Percentiles rank a stretch among this genome's conserved stretches.
Conservation (phyloP, 1,284 basidiomycete species). For the Irpex sp. region DNA sequence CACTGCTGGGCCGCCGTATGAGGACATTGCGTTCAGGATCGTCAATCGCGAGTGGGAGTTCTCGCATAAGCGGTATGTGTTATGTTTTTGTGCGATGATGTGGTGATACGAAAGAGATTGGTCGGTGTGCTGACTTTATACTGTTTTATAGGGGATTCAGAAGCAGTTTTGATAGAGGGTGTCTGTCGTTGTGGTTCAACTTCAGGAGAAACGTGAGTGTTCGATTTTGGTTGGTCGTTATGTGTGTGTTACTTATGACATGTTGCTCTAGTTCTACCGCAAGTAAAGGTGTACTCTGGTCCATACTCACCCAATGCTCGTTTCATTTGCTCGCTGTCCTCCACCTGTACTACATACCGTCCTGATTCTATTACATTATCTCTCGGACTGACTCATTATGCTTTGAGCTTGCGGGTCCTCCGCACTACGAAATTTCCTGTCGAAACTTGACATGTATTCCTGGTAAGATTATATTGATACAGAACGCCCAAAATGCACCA, state of each 20-base stretch:
- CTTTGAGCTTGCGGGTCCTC: too few relatives aligned
- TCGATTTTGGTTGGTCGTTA: too few relatives aligned
- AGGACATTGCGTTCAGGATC: constrained; percentile 97
- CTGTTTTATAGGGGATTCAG: constrained; percentile 60
- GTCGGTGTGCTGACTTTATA: too few relatives aligned
- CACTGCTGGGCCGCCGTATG: constrained; percentile 95
- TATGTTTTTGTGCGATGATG: neutral
- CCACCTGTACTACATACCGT: too few relatives aligned
- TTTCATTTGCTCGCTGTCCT: neutral
- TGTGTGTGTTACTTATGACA: too few relatives aligned
- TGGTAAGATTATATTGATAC: neutral
- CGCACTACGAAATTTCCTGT: neutral
- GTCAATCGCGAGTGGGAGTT: constrained; percentile 99
- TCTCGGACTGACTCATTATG: too few relatives aligned
- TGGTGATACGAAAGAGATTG: neutral
- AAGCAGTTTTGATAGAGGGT: constrained; percentile 83
- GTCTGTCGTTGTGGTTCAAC: constrained; percentile 82
- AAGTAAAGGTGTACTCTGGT: neutral
- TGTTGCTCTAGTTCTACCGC: constrained; percentile 12
- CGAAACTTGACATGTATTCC: neutral
- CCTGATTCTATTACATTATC: too few relatives aligned
- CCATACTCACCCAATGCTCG: neutral
- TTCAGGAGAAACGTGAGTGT: constrained; percentile 79
- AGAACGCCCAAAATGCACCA: neutral
- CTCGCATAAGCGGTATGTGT: constrained; percentile 80